Percentiles rank a stretch among this genome's conserved stretches.
These are phyloP conservation scores for Protomyces macrosporus DNA, from an alignment of 1,139 yeast species.

Conservation along the genomic window DNA sequence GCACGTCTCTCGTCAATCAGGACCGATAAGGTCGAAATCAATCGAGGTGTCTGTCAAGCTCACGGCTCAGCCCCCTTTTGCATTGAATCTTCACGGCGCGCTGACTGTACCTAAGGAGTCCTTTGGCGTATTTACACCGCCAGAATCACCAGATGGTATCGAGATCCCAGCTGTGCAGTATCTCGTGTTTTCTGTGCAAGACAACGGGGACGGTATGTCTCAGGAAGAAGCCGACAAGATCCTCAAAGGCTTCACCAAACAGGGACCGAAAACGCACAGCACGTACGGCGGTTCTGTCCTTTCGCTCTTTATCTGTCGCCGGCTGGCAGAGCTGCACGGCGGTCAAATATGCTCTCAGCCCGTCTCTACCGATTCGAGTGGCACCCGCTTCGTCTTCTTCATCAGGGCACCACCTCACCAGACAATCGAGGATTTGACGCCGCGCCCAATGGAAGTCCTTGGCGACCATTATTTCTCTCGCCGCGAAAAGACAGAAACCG, in stretches of 20 bases:
- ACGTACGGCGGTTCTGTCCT: conserved; percentile 32
- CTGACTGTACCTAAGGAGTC: neutral
- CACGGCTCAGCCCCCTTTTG: neutral
- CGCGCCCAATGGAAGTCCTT: neutral
- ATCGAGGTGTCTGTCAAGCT: neutral
- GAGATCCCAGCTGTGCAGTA: neutral
- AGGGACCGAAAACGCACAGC: conserved; percentile 31
- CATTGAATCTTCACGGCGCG: neutral
- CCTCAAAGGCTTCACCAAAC: conserved; percentile 32
- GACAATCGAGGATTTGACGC: neutral
- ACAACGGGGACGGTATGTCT: conserved; percentile 19
- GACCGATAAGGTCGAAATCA: neutral
- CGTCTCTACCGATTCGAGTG: conserved; percentile 26
- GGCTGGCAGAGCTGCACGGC: conserved; percentile 32
- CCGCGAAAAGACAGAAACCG: neutral
- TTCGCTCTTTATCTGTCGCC: conserved; percentile 31
- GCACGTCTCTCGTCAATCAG: neutral
- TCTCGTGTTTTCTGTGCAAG: conserved; percentile 2
- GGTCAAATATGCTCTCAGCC: conserved; percentile 30
- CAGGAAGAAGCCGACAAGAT: neutral
- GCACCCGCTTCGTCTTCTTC: conserved; percentile 30
- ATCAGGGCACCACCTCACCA: conserved; percentile 16
- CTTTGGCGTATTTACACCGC: neutral
- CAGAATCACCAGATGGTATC: neutral
- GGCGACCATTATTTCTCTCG: neutral